These are phyloP conservation scores for Pseudozyma sp. DNA, from an alignment of 1,284 basidiomycete genomes.

Conservation along the genomic window DNA sequence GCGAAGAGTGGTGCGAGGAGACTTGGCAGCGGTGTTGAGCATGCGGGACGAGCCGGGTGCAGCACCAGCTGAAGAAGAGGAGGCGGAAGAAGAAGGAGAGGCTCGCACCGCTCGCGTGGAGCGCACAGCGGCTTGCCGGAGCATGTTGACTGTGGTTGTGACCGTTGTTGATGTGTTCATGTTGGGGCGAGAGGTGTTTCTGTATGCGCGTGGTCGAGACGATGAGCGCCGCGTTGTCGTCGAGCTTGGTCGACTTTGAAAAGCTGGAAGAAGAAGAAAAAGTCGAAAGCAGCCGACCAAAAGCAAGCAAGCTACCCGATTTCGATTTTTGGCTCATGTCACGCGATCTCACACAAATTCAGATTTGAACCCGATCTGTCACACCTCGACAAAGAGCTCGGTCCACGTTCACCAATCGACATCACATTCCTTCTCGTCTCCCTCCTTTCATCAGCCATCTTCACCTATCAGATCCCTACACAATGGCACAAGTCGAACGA, in stretches of 20 bases:
- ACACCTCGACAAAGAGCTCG: constrained; percentile 11
- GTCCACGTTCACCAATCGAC: constrained; percentile 13
- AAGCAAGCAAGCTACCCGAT: background rate
- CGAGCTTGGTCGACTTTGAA: background rate
- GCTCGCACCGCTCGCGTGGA: constrained; percentile 9
- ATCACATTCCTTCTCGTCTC: too few relatives aligned
- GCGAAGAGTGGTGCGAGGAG: constrained; percentile 52
- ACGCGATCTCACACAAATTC: too few relatives aligned
- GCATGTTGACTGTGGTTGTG: constrained; percentile 37
- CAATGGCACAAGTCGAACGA: constrained; percentile 43
- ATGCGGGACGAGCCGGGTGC: constrained; percentile 12
- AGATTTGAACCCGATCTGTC: background rate
- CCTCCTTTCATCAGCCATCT: background rate
- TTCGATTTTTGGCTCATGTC: background rate
- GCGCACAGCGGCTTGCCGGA: constrained; percentile 19
- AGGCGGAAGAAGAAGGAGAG: constrained; percentile 6
- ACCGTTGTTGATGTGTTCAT: constrained; percentile 38
- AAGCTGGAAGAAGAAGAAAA: background rate
- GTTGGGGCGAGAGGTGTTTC: background rate
- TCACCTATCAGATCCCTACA: background rate
- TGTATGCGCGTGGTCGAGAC: background rate
- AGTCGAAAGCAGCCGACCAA: background rate
- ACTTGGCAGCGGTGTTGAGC: constrained; percentile 22
- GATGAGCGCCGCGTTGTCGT: background rate
- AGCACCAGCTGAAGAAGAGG: constrained; percentile 4